A percentile compares a stretch with the other conserved stretches of the same genome.
These are phyloP conservation scores for Friedmanniomyces endolithicus DNA, from an alignment of 495 filamentous ascomycete species.

Conservation along the genomic window DNA sequence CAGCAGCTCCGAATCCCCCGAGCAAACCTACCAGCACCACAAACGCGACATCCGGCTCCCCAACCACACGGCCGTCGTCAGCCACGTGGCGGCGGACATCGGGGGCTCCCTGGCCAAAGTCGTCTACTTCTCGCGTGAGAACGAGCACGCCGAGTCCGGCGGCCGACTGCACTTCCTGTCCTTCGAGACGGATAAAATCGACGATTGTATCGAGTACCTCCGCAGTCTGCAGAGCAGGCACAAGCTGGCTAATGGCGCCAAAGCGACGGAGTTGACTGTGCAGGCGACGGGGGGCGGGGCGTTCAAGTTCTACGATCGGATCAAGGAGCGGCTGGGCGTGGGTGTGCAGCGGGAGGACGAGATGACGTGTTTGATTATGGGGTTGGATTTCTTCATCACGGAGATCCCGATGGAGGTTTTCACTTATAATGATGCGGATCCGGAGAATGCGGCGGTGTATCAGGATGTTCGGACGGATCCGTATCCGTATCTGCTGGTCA, in stretches of 20 bases:
- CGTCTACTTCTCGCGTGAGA: conserved; percentile 88
- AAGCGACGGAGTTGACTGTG: conserved; percentile 54
- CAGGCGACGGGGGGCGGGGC: conserved; percentile 93
- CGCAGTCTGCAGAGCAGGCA: conserved; percentile 67
- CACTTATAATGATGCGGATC: conserved; percentile 77
- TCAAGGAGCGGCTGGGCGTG: conserved; percentile 65
- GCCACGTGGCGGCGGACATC: conserved; percentile 96
- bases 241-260: conserved; percentile 50
- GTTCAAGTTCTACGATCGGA: conserved; percentile 87
- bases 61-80: conserved; percentile 83
- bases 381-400: conserved; percentile 96
- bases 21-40: conserved; percentile 57
- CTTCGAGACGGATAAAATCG: conserved; percentile 88
- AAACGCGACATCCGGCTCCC: conserved; percentile 89
- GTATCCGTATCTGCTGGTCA: conserved; percentile 94
- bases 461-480: conserved; percentile 49
- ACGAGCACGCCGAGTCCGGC: conserved; percentile 46
- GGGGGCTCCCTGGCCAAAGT: conserved; percentile 90
- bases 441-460: conserved; percentile 65
- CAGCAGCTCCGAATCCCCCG: conserved; percentile 35
- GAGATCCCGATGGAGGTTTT: conserved; percentile 96
- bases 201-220: conserved; percentile 84
- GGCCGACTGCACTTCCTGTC: conserved; percentile 88
- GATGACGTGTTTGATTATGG: conserved; percentile 98
- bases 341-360: conserved; percentile 89